Conservation (phyloP, 2,329 filamentous ascomycete genomes). For the Botrytis medusae region DNA sequence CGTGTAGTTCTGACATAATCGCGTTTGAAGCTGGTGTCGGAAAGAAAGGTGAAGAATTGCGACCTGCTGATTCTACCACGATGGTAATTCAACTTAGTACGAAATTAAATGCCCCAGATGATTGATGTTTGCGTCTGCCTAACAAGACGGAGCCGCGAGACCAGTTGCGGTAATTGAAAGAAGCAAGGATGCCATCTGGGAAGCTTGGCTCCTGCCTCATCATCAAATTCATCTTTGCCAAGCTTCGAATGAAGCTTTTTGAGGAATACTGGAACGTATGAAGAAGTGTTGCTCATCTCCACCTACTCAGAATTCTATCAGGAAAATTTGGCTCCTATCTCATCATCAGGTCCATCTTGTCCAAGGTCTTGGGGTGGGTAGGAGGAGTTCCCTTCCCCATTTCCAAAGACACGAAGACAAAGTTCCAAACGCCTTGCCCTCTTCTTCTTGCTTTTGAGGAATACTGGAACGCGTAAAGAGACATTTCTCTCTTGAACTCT, state of each 20-base stretch:
- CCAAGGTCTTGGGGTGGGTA: too few relatives aligned
- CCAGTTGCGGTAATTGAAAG: neutral
- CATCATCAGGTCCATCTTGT: neutral
- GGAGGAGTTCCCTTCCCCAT: constrained; percentile 51
- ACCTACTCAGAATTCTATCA: neutral
- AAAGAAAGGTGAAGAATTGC: neutral
- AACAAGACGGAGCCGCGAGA: neutral
- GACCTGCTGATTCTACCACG: too few relatives aligned
- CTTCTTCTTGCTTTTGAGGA: constrained; percentile 46
- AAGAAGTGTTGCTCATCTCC: too few relatives aligned
- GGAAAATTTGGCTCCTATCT: too few relatives aligned
- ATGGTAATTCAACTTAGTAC: too few relatives aligned
- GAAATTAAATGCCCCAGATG: neutral
- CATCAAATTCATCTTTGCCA: neutral
- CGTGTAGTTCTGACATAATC: neutral
- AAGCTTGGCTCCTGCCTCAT: neutral
- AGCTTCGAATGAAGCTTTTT: neutral
- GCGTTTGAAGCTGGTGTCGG: neutral
- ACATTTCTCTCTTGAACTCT: constrained; percentile 51
- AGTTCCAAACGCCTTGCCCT: constrained; percentile 49
- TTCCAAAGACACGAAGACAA: constrained; percentile 50
- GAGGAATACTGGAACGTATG: neutral
- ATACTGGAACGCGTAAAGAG: constrained; percentile 40
- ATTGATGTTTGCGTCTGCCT: neutral
- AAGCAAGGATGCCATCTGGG: neutral